Evolutionary conservation across 306 rosid species (phyloP), one percentile per base, ranked within the genome.

Genomic region (Mucuna pruriens): DNA sequence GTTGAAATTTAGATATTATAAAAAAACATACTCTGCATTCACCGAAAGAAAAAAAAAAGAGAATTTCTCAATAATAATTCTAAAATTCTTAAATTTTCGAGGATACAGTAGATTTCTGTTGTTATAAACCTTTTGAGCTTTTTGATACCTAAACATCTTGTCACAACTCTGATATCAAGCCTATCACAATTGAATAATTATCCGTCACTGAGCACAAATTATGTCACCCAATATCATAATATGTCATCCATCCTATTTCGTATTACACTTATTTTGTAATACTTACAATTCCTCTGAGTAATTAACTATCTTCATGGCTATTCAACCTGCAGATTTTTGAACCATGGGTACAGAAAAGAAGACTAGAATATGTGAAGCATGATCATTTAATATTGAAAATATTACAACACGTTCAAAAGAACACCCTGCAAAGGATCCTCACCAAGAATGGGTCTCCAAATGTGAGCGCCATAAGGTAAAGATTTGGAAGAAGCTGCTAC

Each of bases 341-440:
- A 65, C 88, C 88, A 0, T 77, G 80, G 85, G 40, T 81, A 63
- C 83, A 81, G 74, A 85, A 77, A 52, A 72, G 83, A 45, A 85
- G 83, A 85, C 44, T 85, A 4, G 85, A 77, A 54, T 85, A 76
- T 72, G 73, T 85, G 77, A 85, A 65, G 38, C 77, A 78, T 13
- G 75, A 71, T 23, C 73, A 77, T 81, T 45, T 77, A 64, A 57
- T 85, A 20, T 11, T 81, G 20, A 77, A 42, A 72, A 71, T 85
- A 31, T n/a, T 81, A 15, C 48, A 67, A 54, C 77, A 76, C 45
- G 85, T 85, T 51, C 25, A 81, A 42, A 65, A 77, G 80, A 61
- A 67, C 16, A 74, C 83, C 52, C 58, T 85, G 39, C 76, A 67
- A 58, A 85, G 83, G 76, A 76, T 85, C 49, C 76, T 81, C 52